These are phyloP conservation scores for Phytopythium chamaehyphon DNA, from an alignment of 352 stramenopile genomes.

Conservation along the genomic window DNA sequence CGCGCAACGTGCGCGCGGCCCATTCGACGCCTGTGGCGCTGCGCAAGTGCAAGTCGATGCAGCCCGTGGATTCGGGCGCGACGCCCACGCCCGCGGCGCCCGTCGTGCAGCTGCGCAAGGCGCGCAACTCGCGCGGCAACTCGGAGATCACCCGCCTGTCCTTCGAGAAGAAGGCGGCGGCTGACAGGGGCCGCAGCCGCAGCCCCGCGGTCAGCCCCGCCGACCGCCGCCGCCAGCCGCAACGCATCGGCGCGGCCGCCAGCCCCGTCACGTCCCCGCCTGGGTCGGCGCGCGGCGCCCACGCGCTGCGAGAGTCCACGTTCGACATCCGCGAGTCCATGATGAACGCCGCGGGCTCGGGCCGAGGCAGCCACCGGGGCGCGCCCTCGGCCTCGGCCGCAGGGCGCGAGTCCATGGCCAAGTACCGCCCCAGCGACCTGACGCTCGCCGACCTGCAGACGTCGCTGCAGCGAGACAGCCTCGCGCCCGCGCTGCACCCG, in stretches of 20 bases:
- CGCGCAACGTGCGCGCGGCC: conserved; percentile 10
- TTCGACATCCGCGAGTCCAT: conserved; percentile 11
- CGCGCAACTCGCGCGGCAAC: conserved; percentile 25
- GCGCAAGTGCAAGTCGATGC: conserved; percentile 28
- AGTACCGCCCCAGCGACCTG: conserved; percentile 64
- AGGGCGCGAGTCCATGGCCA: conserved; percentile 65
- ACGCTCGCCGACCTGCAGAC: conserved; percentile 41
- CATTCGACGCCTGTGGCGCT: conserved; percentile 16
- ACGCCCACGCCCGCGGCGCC: conserved; percentile 17
- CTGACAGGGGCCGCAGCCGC: not conserved
- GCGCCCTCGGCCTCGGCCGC: no score
- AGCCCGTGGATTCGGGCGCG: conserved; percentile 20
- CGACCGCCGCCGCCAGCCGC: not conserved
- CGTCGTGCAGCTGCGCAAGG: conserved; percentile 20
- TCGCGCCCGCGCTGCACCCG: conserved; percentile 23
- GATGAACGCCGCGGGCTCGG: conserved; percentile 3
- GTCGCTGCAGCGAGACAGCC: conserved; percentile 52
- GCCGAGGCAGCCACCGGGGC: no score
- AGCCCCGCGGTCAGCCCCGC: not conserved
- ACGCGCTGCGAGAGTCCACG: conserved; percentile 5
- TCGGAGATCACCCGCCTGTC: conserved; percentile 36
- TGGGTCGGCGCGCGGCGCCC: not conserved
- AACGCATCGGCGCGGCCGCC: not conserved
- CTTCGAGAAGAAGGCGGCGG: conserved; percentile 22
- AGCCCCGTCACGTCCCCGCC: conserved; percentile 1